Percentiles rank a stretch among this genome's conserved stretches.
phyloP scores from a whole-genome alignment of 2,329 filamentous ascomycete genomes.

The Phialemoniopsis sp. region DNA sequence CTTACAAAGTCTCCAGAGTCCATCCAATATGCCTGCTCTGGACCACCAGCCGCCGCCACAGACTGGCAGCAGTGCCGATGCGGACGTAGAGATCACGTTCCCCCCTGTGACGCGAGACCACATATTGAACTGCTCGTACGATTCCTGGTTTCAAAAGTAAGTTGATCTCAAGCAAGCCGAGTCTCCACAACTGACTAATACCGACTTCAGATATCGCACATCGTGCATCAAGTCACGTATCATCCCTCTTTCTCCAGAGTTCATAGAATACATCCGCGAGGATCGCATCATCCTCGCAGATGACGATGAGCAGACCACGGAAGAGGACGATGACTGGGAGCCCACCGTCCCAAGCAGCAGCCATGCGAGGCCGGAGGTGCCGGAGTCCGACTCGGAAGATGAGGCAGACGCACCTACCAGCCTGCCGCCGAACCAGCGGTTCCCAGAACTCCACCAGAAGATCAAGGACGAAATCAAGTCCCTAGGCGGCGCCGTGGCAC shows the following conservation, averaged over 20 bases:
- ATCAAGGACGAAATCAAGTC: conserved; percentile 76
- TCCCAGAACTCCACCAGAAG: conserved; percentile 69
- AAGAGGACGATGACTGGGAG: conserved; percentile 55
- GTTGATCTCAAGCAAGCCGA: conserved; percentile 9
- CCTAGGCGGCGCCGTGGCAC: conserved; percentile 80
- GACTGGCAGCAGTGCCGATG: conserved; percentile 4
- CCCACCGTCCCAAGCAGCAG: conserved; percentile 24
- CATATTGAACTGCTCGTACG: conserved; percentile 91
- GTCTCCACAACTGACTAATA: not conserved
- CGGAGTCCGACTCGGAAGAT: conserved; percentile 40
- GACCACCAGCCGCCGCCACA: conserved; percentile 13
- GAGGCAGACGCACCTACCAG: conserved; percentile 37
- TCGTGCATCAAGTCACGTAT: conserved; percentile 83
- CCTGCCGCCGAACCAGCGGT: conserved; percentile 50
- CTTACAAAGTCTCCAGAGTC: not conserved
- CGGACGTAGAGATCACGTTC: conserved; percentile 54
- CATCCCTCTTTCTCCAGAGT: conserved; percentile 69
- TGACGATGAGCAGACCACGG: conserved; percentile 43
- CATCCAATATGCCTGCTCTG: conserved; percentile 24
- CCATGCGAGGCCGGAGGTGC: conserved; percentile 34
- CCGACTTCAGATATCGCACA: conserved; percentile 59
- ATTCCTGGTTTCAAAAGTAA: conserved; percentile 81
- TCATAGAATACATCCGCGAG: conserved; percentile 82
- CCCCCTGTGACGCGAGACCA: conserved; percentile 81
- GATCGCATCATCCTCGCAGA: conserved; percentile 88